A percentile compares a stretch with the other conserved stretches of the same genome.
Conservation (phyloP, 768 basidiomycete species). For the Podaxis carcinomalis region DNA sequence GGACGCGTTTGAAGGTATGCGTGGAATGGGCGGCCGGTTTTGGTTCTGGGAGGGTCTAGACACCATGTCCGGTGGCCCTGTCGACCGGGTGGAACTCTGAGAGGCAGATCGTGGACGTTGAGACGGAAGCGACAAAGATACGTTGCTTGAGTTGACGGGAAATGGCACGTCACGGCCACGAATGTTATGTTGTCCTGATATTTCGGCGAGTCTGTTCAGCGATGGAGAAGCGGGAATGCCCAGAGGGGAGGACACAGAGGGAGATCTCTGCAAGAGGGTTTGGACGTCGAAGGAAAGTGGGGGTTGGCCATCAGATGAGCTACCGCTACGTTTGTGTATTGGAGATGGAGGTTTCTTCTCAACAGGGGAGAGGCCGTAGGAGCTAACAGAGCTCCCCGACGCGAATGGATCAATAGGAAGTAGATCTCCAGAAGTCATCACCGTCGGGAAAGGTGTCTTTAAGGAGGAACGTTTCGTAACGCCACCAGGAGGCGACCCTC, state of each 20-base stretch:
- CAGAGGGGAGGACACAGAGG: conserved; percentile 1
- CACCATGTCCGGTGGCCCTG: neutral
- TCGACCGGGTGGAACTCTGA: neutral
- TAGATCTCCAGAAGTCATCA: neutral
- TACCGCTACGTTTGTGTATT: neutral
- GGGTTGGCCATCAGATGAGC: neutral
- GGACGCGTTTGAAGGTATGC: neutral
- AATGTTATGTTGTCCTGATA: neutral
- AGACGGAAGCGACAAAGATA: neutral
- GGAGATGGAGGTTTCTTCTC: neutral
- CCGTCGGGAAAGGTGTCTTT: neutral
- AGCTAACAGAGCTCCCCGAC: neutral
- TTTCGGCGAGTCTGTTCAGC: neutral
- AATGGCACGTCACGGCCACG: conserved; percentile 1
- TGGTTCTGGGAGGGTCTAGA: neutral
- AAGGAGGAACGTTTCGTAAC: neutral
- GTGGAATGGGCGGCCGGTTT: neutral
- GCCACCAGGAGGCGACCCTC: neutral
- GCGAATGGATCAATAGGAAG: neutral
- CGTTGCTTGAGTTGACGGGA: neutral
- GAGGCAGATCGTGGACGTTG: neutral
- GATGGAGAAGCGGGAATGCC: neutral
- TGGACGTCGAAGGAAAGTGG: neutral
- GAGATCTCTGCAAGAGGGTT: neutral
- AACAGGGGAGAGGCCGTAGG: neutral